Conservation (phyloP, 371 early-diverging fungal genomes). For the Amoeboradix gromovi region DNA sequence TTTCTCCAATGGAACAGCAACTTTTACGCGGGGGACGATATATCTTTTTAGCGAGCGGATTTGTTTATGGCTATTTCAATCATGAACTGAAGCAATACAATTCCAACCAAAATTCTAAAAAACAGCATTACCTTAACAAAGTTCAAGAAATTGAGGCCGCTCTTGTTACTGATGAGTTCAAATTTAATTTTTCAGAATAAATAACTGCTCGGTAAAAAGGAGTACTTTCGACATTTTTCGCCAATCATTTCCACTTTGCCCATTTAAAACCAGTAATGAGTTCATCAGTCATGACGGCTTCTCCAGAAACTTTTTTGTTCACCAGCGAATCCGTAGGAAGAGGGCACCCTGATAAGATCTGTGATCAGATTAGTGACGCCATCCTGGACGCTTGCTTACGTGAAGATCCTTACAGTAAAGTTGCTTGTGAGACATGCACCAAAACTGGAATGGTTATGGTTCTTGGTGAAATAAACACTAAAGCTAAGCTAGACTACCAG, state of each 20-base stretch:
- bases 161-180: neutral
- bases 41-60: neutral
- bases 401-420: constrained; percentile 76
- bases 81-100: neutral
- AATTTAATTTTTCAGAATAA: too few relatives aligned
- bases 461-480: constrained; percentile 96
- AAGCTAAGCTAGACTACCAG: constrained; percentile 83
- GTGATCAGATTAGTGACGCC: constrained; percentile 94
- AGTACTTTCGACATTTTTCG: too few relatives aligned
- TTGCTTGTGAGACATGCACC: constrained; percentile 95
- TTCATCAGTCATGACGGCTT: neutral
- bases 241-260: neutral
- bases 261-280: neutral
- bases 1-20: neutral
- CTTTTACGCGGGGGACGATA: neutral
- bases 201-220: too few relatives aligned
- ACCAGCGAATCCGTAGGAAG: constrained; percentile 98
- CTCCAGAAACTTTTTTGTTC: constrained; percentile 51
- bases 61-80: neutral
- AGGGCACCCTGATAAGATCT: constrained; percentile 98
- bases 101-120: neutral
- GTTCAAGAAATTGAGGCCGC: neutral
- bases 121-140: neutral
- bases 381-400: constrained; percentile 88
- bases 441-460: constrained; percentile 99